These are phyloP conservation scores for Ascochyta fabae DNA, from an alignment of 2,329 filamentous ascomycete genomes.

Conservation along the genomic window DNA sequence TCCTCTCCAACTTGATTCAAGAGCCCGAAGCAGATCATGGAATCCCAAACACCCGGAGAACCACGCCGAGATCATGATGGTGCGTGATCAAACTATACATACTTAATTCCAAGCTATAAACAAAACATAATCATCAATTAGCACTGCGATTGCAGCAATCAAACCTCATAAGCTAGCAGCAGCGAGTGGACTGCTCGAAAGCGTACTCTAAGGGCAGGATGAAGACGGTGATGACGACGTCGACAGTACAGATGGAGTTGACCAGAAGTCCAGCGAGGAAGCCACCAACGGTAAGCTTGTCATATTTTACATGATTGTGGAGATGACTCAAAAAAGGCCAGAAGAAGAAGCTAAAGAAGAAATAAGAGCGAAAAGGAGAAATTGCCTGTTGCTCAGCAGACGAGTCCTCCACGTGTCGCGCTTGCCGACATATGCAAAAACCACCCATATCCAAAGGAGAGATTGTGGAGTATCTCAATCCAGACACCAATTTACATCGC, in stretches of 20 bases:
- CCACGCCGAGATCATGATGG: conserved; percentile 44
- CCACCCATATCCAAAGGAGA: conserved; percentile 76
- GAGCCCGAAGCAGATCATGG: conserved; percentile 33
- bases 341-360: conserved; percentile 72
- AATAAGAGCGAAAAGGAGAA: conserved; percentile 78
- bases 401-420: conserved; percentile 73
- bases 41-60: conserved; percentile 48
- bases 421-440: conserved; percentile 74
- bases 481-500: conserved; percentile 75
- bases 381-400: conserved; percentile 64
- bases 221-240: conserved; percentile 60
- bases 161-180: conserved; percentile 46
- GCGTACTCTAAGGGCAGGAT: conserved; percentile 51
- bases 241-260: conserved; percentile 47
- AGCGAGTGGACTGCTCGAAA: conserved; percentile 45
- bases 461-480: conserved; percentile 69
- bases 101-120: conserved; percentile 15
- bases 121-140: conserved; percentile 34
- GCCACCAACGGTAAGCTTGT: conserved; percentile 16
- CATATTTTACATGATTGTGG: background rate
- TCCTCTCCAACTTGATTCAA: background rate
- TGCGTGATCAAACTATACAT: conserved; percentile 14
- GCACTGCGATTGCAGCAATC: conserved; percentile 29
- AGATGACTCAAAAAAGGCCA: conserved; percentile 51
- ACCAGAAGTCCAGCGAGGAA: conserved; percentile 35